A percentile compares a stretch with the other conserved stretches of the same genome.
phyloP scores from a whole-genome alignment of 371 early-diverging fungal species.

The Funneliformis caledonium region DNA sequence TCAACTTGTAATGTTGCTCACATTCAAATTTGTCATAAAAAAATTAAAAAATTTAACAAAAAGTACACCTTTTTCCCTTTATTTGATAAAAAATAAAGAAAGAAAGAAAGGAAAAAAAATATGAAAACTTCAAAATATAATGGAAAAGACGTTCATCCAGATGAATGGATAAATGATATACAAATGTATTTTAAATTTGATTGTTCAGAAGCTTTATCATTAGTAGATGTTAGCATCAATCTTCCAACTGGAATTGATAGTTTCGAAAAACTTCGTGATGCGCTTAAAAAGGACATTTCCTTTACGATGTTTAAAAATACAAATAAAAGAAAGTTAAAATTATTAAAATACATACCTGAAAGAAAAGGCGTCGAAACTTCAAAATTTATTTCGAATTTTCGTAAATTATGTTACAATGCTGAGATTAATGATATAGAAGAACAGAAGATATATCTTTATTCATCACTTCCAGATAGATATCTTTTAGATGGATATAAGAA shows the following conservation, averaged over 20 bases:
- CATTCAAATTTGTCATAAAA: too few species aligned
- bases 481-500: neutral
- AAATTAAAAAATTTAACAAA: too few species aligned
- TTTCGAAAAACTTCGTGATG: neutral
- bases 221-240: neutral
- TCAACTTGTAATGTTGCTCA: too few species aligned
- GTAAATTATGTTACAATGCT: neutral
- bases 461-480: too few species aligned
- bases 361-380: neutral
- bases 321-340: neutral
- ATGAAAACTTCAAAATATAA: neutral
- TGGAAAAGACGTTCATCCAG: neutral
- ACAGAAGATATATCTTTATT: neutral
- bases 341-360: neutral
- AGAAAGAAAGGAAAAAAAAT: too few species aligned
- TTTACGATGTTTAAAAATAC: neutral
- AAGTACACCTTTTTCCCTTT: too few species aligned
- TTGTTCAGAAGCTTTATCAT: neutral
- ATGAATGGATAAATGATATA: neutral
- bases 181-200: neutral
- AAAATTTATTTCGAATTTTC: neutral
- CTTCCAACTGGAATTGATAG: neutral
- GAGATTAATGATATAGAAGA: neutral
- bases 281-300: neutral
- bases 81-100: too few species aligned